Conservation (phyloP, 768 basidiomycete species). For the Amanita molliuscula region DNA sequence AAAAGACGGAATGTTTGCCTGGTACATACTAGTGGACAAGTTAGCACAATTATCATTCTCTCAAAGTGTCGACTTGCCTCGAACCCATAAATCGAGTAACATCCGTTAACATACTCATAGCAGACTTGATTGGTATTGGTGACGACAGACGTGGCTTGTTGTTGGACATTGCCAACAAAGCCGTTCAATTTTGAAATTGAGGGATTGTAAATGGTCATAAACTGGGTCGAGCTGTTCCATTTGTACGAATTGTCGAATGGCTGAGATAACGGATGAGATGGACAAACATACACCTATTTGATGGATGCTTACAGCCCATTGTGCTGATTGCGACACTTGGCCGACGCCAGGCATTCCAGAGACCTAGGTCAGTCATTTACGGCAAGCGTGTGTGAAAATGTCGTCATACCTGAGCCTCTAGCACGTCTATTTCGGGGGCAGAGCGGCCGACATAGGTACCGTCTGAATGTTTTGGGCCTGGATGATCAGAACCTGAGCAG, state of each 20-base stretch:
- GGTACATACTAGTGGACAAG: conserved; percentile 25
- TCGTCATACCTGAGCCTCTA: conserved; percentile 57
- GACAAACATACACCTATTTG: conserved; percentile 3
- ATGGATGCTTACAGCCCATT: conserved; percentile 52
- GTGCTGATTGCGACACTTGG: conserved; percentile 73
- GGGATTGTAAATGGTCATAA: conserved; percentile 44
- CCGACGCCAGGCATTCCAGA: conserved; percentile 39
- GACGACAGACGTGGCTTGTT: conserved; percentile 71
- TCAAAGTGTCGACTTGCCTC: conserved; percentile 33
- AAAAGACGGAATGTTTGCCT: conserved; percentile 12
- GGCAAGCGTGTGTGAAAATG: conserved; percentile 7
- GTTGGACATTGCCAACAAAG: conserved; percentile 58
- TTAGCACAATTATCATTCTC: background rate
- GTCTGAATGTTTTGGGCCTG: conserved; percentile 63
- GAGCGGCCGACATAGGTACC: conserved; percentile 68
- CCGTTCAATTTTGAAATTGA: conserved; percentile 45
- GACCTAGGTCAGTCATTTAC: conserved; percentile 15
- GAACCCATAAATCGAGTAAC: conserved; percentile 69
- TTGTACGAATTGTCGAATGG: conserved; percentile 66
- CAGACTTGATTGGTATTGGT: conserved; percentile 58
- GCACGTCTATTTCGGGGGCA: conserved; percentile 82
- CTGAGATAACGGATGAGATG: conserved; percentile 17
- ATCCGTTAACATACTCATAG: conserved; percentile 47
- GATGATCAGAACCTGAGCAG: conserved; percentile 67
- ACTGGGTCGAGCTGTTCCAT: conserved; percentile 51